These are phyloP conservation scores for Dendrobium chrysotoxum DNA, from an alignment of 106 monocot genomes.

Conservation along the genomic window DNA sequence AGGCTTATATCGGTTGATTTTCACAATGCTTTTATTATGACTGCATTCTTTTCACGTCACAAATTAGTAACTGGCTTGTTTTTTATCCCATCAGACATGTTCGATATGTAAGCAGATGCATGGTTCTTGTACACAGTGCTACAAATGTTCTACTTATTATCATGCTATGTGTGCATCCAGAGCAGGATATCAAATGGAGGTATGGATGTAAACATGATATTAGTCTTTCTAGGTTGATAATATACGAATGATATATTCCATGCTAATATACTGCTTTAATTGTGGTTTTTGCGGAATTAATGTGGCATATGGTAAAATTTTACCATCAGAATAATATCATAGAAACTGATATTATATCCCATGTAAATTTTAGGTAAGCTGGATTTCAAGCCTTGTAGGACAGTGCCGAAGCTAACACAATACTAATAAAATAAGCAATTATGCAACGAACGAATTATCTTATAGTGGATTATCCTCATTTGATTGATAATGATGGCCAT, in stretches of 20 bases:
- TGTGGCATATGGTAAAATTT: not conserved
- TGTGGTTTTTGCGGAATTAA: not conserved
- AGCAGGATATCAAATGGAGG: slow-evolving; percentile 98
- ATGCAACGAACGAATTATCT: not conserved
- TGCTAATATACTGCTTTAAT: not conserved
- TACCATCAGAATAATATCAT: not conserved
- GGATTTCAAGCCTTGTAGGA: not conserved
- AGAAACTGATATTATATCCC: not conserved
- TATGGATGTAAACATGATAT: slow-evolving; percentile 15
- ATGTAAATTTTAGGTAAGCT: not conserved
- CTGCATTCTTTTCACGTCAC: not conserved
- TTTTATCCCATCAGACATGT: slow-evolving; percentile 43
- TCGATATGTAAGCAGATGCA: slow-evolving; percentile 91
- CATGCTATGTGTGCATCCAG: slow-evolving; percentile 97
- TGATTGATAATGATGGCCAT: not conserved
- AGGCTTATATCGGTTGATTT: not conserved
- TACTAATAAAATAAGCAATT: no score
- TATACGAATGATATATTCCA: not conserved
- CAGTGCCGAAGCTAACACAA: no score
- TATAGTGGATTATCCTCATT: not conserved
- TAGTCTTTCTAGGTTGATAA: not conserved
- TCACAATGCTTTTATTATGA: not conserved
- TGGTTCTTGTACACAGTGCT: slow-evolving; percentile 91
- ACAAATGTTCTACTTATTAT: slow-evolving; percentile 74
- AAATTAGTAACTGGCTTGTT: slow-evolving; percentile 8